Base-by-base conservation (phyloP, 805 yeast species). In the Pichia sporocuriosa region DNA sequence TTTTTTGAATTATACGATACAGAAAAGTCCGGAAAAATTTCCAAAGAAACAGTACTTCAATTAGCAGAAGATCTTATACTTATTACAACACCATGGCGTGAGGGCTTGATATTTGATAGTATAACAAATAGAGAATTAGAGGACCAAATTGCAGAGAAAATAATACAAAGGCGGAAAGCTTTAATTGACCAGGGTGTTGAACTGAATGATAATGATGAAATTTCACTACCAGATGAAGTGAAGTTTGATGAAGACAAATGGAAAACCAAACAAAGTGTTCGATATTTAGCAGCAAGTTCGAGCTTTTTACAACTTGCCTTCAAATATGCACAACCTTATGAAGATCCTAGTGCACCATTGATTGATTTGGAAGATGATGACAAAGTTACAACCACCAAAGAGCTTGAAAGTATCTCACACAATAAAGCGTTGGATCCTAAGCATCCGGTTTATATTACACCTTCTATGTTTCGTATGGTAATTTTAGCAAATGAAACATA, bases 381-480 rank as follows among this genome's bases (percentile, higher is more conserved):
- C 10, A 26, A 26, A 7, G 6, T 11, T 17, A 35, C 10, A 6
- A 19, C 27, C 3, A 37, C 28, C 13, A 32, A 42, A 15, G 31
- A 31, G 26, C 17, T 46, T 75, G 32, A 69, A 69, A 22, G 40
- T 11, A 40, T 43, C 2, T 43, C 29, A 8, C 87, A 86, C 37
- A 87, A 88, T 56, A 85, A 78, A 4, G 96, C 95, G 0, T 65
- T 87, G 29, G 85, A 87, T 56, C 96, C 96, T 3, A 70, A 74
- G 25, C 75, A 80, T 25, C 95, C 95, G 1, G 77, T 81, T 9
- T 77, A 66, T 44, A 70, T 89, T 39, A 84, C 83, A 40, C 66
- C 87, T 15, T 86, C 97, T 0, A 88, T 96, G 0, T 90, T 90
- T 65, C 69, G 97, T 47, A 90, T 90, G 98, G 94, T 93, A 1